Conservation (phyloP, 179 eudicot species). For the Beta macrorhiza region DNA sequence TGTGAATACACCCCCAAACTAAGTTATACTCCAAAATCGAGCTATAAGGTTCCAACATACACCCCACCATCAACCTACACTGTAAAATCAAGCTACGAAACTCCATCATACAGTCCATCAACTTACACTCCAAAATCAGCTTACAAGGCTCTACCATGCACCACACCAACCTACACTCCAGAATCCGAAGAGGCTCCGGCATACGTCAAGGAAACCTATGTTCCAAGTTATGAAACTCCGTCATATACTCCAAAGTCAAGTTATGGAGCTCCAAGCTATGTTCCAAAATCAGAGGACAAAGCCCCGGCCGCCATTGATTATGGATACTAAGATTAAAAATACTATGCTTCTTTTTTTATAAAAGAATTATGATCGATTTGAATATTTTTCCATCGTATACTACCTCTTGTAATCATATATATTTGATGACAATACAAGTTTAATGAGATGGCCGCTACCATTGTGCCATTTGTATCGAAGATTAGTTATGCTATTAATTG, state of each 20-base stretch:
- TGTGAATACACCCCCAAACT: slow-evolving; percentile 18
- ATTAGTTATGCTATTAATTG: too few relatives aligned
- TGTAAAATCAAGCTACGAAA: not conserved
- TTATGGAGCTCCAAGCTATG: not conserved
- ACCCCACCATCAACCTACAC: slow-evolving; percentile 2
- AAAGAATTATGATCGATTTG: too few relatives aligned
- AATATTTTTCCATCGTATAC: too few relatives aligned
- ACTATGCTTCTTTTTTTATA: too few relatives aligned
- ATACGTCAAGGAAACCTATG: not conserved
- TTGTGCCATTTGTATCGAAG: too few relatives aligned
- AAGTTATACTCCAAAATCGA: not conserved
- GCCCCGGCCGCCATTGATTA: not conserved
- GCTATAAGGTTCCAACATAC: not conserved
- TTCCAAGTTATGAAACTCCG: not conserved
- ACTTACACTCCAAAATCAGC: not conserved
- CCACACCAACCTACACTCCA: slow-evolving; percentile 6
- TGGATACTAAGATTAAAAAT: too few relatives aligned
- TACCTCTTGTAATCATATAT: too few relatives aligned
- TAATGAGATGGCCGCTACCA: too few relatives aligned
- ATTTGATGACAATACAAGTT: too few relatives aligned
- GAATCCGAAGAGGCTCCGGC: slow-evolving; percentile 7
- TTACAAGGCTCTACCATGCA: slow-evolving; percentile 7
- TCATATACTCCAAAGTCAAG: not conserved
- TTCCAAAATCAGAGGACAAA: not conserved
- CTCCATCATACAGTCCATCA: not conserved